These are phyloP conservation scores for Trichosporon inkin DNA, from an alignment of 1,284 basidiomycete genomes.

Conservation along the genomic window DNA sequence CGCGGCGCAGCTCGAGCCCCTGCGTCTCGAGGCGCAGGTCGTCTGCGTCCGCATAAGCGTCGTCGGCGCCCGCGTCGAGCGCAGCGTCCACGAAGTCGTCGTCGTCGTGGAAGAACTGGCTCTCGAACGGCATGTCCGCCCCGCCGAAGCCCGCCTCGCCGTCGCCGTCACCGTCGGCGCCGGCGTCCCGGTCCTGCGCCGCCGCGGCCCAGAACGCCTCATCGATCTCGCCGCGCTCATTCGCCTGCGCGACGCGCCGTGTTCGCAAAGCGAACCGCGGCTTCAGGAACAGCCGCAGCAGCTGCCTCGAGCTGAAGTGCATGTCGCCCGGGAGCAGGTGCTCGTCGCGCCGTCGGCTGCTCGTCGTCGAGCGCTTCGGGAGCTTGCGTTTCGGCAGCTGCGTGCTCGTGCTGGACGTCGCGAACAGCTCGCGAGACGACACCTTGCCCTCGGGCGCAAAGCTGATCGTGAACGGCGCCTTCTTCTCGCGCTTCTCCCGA, in stretches of 20 bases:
- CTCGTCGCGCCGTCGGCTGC: constrained; percentile 55
- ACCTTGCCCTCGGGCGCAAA: constrained; percentile 54
- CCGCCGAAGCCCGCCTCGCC: constrained; percentile 52
- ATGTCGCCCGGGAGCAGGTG: constrained; percentile 91
- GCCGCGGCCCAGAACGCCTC: constrained; percentile 94
- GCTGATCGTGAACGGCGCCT: constrained; percentile 83
- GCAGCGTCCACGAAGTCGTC: constrained; percentile 78
- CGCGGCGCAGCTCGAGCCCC: constrained; percentile 66
- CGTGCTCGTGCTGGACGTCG: constrained; percentile 45
- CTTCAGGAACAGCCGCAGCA: constrained; percentile 90
- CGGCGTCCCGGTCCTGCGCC: constrained; percentile 69
- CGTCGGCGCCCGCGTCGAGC: constrained; percentile 62
- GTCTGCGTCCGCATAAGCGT: constrained; percentile 58
- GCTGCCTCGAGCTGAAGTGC: constrained; percentile 87
- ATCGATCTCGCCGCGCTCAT: constrained; percentile 76
- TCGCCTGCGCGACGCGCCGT: constrained; percentile 55
- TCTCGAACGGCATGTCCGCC: constrained; percentile 75
- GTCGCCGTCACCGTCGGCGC: constrained; percentile 52
- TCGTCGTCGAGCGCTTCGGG: not conserved
- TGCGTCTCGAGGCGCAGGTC: constrained; percentile 79
- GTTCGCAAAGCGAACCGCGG: constrained; percentile 84
- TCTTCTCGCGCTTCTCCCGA: constrained; percentile 59
- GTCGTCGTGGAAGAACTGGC: constrained; percentile 96
- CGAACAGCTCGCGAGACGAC: constrained; percentile 43
- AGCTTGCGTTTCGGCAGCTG: constrained; percentile 51